Evolutionary conservation across 2,329 filamentous ascomycete species (phyloP), one percentile per base, ranked within the genome.

Genomic region (Neonectria hederae): DNA sequence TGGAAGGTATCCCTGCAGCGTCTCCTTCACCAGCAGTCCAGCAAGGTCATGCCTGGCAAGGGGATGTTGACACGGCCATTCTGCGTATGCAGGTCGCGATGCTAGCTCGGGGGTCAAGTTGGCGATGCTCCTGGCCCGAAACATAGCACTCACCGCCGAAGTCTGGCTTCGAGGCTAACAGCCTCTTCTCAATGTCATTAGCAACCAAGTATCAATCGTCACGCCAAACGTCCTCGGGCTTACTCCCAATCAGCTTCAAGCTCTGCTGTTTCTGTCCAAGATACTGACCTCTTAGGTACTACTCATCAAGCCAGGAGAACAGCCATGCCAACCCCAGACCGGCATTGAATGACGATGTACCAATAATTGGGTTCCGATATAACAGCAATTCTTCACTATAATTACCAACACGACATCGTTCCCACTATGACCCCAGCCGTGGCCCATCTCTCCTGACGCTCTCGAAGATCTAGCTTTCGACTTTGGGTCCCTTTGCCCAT

Each of bases 331-430:
- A 35, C 30, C 53, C 58, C 48, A 19, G 21, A 54, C 51, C 40
- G 40, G 60, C 54, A 59, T 54, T 69, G 35, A 21, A 62, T 65
- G 60, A 63, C 69, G 57, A 53, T 35, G 58, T 51, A 19, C 48
- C 52, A 59, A 69, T 65, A 66, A 24, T 43, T 64, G 52, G 52
- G 35, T 32, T 40, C 43, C 62, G 64, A 67, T 69, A 69, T 60
- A 55, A 30, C 62, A 55, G 46, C 35, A 49, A 42, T 60, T 48
- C 38, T 42, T 61, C 43, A 30, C 32, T 45, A 30, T 38, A 17
- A 43, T 59, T 54, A 45, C 26, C 42, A 55, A 48, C 55, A 53
- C 57, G 38, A 61, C 48, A 59, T 21, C 19, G 40, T 61, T 62
- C 58, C 54, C 45, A 60, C 54, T 43, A 48, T 68, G 62, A 54